phyloP scores from a whole-genome alignment of 441 rosid species.

The Geranium incanum region DNA sequence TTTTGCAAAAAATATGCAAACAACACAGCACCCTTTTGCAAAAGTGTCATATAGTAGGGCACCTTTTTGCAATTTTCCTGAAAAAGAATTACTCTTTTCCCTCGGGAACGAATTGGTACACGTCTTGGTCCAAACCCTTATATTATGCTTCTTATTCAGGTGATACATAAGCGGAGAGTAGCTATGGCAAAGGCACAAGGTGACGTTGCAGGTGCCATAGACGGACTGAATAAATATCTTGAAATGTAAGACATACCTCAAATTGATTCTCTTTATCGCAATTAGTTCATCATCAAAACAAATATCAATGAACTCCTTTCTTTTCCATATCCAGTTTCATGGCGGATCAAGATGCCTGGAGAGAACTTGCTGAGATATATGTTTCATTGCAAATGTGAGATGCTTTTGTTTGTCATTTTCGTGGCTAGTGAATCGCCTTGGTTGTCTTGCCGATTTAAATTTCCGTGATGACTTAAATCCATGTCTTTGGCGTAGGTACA shows the following conservation, averaged over 20 bases:
- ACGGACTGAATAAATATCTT: constrained; percentile 82
- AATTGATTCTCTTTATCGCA: neutral
- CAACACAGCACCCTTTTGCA: no score
- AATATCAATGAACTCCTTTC: neutral
- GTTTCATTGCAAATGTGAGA: constrained; percentile 85
- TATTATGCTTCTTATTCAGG: constrained; percentile 35
- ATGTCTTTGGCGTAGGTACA: constrained; percentile 55
- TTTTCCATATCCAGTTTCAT: constrained; percentile 50
- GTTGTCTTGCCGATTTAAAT: neutral
- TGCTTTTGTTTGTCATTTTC: constrained; percentile 10
- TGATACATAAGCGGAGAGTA: constrained; percentile 71
- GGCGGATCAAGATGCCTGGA: constrained; percentile 99
- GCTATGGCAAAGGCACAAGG: constrained; percentile 92
- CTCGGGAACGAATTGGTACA: neutral
- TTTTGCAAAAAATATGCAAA: no score
- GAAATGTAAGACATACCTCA: constrained; percentile 54
- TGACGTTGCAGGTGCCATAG: constrained; percentile 62
- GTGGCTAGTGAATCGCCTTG: constrained; percentile 9
- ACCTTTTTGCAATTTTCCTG: neutral
- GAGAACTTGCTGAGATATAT: constrained; percentile 92
- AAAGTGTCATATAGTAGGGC: no score
- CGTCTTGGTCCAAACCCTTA: neutral
- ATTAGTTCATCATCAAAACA: neutral
- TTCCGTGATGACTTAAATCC: neutral
- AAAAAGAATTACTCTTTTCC: constrained; percentile 11